Evolutionary conservation across 768 basidiomycete species (phyloP).

Genomic region (Dacryopinax primogenitus): DNA sequence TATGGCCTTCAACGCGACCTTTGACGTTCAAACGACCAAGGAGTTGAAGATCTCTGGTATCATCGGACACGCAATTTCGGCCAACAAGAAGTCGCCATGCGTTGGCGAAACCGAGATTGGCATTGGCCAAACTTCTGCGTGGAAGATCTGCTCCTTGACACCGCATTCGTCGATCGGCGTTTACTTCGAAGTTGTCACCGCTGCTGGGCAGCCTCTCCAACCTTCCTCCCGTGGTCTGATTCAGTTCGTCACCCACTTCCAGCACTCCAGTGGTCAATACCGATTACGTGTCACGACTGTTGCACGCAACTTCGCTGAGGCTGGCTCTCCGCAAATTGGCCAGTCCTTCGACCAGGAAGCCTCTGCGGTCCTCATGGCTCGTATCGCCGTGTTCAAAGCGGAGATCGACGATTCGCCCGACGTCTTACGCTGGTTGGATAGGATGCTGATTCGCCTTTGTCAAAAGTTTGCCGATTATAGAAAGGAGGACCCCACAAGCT

Average conservation of each 20-base stretch:
- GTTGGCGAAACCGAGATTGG: conserved; percentile 99
- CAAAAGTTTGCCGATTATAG: conserved; percentile 99
- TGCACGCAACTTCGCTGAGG: conserved; percentile 93
- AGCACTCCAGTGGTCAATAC: conserved; percentile 91
- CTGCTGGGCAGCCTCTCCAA: conserved; percentile 82
- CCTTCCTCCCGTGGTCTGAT: conserved; percentile 87
- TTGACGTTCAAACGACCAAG: conserved; percentile 98
- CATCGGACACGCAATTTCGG: conserved; percentile 94
- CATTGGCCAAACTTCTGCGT: conserved; percentile 95
- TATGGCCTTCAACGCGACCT: conserved; percentile 99
- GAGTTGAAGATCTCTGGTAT: conserved; percentile 96
- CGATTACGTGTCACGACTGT: conserved; percentile 95
- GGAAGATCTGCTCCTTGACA: conserved; percentile 88
- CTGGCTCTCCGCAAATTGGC: conserved; percentile 86
- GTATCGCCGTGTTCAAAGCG: conserved; percentile 98
- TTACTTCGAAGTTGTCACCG: conserved; percentile 97
- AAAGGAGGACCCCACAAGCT: conserved; percentile 92
- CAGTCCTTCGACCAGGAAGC: conserved; percentile 97
- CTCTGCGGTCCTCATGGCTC: conserved; percentile 92
- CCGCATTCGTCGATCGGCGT: conserved; percentile 80
- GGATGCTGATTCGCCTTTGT: conserved; percentile 96
- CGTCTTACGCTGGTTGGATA: conserved; percentile 90
- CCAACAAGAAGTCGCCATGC: conserved; percentile 88
- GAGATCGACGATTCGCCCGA: conserved; percentile 97
- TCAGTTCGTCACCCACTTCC: conserved; percentile 97